phyloP scores from a whole-genome alignment of 371 early-diverging fungal species.

The Apophysomyces variabilis region DNA sequence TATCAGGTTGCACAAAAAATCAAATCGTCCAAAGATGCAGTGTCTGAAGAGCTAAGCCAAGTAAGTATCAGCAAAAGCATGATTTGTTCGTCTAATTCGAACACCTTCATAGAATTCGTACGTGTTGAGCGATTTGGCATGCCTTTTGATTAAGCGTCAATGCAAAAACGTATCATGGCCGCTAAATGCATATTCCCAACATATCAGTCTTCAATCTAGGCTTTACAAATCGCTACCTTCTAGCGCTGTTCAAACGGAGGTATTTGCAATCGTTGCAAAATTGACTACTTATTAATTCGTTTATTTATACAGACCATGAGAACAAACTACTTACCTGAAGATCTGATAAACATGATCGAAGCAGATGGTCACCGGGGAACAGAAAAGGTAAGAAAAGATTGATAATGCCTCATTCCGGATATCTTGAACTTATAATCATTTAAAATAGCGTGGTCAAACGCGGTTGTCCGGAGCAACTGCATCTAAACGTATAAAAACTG shows the following conservation, averaged over 20 bases:
- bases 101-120: slow-evolving; percentile 69
- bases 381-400: background rate
- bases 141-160: slow-evolving; percentile 75
- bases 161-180: slow-evolving; percentile 73
- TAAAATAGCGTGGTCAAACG: background rate
- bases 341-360: slow-evolving; percentile 23
- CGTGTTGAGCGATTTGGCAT: slow-evolving; percentile 81
- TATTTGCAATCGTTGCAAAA: slow-evolving; percentile 17
- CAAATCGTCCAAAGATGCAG: slow-evolving; percentile 77
- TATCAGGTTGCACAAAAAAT: slow-evolving; percentile 77
- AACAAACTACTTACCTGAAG: slow-evolving; percentile 44
- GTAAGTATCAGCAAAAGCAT: slow-evolving; percentile 36
- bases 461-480: no score
- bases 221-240: slow-evolving; percentile 55
- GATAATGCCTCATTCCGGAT: background rate
- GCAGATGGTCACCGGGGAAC: slow-evolving; percentile 24
- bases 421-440: background rate
- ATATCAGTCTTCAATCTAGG: slow-evolving; percentile 63
- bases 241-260: slow-evolving; percentile 47
- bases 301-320: slow-evolving; percentile 36
- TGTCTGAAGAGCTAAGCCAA: slow-evolving; percentile 45
- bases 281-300: background rate
- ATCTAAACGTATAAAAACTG: no score
- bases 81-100: slow-evolving; percentile 7
- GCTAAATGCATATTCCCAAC: slow-evolving; percentile 68